Base-by-base conservation (phyloP, 1,284 basidiomycete species). In the Anthracocystis setariae region DNA sequence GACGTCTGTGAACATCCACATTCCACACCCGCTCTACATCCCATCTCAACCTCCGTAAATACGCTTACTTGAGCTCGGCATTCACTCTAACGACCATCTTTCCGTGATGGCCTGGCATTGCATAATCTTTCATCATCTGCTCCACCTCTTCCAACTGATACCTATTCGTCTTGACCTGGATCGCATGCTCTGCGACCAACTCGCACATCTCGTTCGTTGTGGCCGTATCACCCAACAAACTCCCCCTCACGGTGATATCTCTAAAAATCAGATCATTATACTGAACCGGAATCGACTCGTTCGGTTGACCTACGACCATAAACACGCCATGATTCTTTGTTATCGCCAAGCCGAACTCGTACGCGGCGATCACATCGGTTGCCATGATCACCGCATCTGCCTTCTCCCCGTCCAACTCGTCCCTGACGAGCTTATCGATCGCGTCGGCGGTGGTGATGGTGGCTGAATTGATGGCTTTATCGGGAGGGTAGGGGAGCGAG, bases 271-370 rank as follows among this genome's bases (percentile, higher is more conserved):
- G 21, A 15, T 72, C 52, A 32, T 74, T 67, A 27, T 67, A 56
- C 39, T 75, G 62, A 20, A 77, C 57, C 5, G 67, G 61, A 5
- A 77, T 61, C 7, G 75, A 62, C 0, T 61, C 56, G 27, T 68
- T 55, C 4, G 73, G 73, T 44, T 74, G 67, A 0, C 75, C 75
- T 5, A 77, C 69, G 25, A 76, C 73, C 61, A 64, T 52, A 39
- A 71, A 60, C 13, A 65, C 29, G 8, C 73, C 73, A 38, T 74
- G 73, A 17, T 57, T 67, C 39, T 74, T 64, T 1, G 64, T 54
- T 27, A 75, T 59, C 7, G 72, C 50, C 23, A 76, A 59, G 5
- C 54, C 51, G 33, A 69, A 69, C 17, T 58, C 50, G 33, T 63
- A 50, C 1, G 74, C 62, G 27, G 59, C 37, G 17, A 59, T 50